These are phyloP conservation scores for Vitis rupestris DNA, from an alignment of 164 flowering plant genomes.

Conservation along the genomic window DNA sequence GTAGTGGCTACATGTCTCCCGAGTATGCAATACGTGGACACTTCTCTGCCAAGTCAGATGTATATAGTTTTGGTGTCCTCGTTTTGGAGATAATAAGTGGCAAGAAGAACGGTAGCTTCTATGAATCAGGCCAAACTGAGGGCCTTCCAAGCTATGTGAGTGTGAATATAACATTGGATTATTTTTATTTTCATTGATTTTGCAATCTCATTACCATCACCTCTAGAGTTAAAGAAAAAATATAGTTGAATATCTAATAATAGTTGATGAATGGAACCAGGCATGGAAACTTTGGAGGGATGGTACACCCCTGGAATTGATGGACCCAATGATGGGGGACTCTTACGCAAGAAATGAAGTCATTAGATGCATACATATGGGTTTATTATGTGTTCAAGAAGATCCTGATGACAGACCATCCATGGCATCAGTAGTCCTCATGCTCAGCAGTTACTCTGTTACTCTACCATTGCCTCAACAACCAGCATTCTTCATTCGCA, in stretches of 20 bases:
- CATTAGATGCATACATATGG: conserved; percentile 4
- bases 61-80: no score
- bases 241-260: neutral
- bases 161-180: neutral
- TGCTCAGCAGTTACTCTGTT: neutral
- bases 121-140: neutral
- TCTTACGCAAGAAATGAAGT: conserved; percentile 2
- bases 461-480: conserved; percentile 11
- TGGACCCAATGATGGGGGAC: conserved; percentile 2
- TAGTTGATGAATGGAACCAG: conserved; percentile 1
- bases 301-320: neutral
- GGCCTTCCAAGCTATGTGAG: conserved; percentile 14
- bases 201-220: neutral
- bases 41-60: no score
- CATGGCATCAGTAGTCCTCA: no score
- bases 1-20: no score
- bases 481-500: conserved; percentile 4
- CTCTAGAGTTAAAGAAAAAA: no score
- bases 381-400: no score
- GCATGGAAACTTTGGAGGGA: conserved; percentile 17
- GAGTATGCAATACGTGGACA: no score
- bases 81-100: no score
- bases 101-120: neutral
- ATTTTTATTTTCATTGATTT: neutral
- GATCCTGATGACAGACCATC: no score